Evolutionary conservation across 306 rosid species (phyloP), one percentile per base, ranked within the genome.

Genomic region (Phaseolus lunatus): DNA sequence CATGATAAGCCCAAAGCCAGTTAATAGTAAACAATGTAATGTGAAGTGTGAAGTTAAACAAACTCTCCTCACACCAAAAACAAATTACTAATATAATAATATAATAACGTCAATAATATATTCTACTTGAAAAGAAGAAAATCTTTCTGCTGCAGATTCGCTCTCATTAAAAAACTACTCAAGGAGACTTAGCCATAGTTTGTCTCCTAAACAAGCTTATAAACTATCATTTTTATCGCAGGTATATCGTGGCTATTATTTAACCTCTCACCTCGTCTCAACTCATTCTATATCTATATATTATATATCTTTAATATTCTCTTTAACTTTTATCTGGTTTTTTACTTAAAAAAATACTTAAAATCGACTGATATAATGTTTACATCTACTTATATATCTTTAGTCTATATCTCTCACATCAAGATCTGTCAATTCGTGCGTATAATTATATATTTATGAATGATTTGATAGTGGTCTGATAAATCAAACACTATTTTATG

Each of bases 141-240:
- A 87, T 89, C 90, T 82, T 77, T 78, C 77, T 53, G 49, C 87
- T 75, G 77, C 65, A 73, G 84, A 89, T 85, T 58, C 77, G 84
- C 41, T 77, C 18, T 14, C 45, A 54, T 83, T 43, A 20, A 54
- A 66, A 57, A 78, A 54, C 39, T 2, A 12, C 44, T 13, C 3
- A 44, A 61, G 67, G 70, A 78, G 67, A 63, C 81, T 75, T 58
- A 56, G 47, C 64, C 48, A 77, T 73, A 3, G 64, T 78, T 76
- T 80, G 85, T 73, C 67, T 61, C 81, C 83, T 67, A 81, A 81
- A 22, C 23, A 67, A 59, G 75, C 70, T n/a, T 23, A 29, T 77
- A 45, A 56, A 58, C 59, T 67, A 79, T 18, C 29, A 26, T 27
- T 57, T 78, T 68, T 44, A 18, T 75, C 64, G 71, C 69, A 77